Evolutionary conservation across 176 grass and related monocot species (phyloP), one percentile per base, ranked within the genome.

Genomic region (Microstegium vimineum): DNA sequence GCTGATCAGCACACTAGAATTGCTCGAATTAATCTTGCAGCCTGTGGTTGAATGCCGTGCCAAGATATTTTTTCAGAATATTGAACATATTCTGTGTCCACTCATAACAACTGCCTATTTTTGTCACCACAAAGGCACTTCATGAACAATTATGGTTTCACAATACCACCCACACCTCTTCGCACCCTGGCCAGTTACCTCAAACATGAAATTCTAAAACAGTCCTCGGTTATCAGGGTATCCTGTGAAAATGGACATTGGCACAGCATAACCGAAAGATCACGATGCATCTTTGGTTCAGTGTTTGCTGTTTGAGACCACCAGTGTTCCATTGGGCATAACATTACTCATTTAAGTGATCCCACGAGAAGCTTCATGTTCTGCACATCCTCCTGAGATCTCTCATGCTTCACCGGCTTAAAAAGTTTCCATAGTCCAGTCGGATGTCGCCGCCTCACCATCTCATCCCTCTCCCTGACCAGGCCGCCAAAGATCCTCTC

Each of bases 361-460:
- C 87, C 75, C 34, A 94, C 77, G 4, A 94, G 52, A 36, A 82
- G 38, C 18, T 85, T 93, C 88, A 98, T 98, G 73, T 93, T 86
- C 49, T 66, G 69, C 80, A 91, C 84, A 32, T 98, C 88, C 37
- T 98, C 82, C 46, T 79, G 0, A 17, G 86, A 83, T 20, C 23
- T 41, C 30, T 83, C 51, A 82, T 88, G 64, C 30, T 91, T 94
- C 0, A 26, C 17, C 0, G 95, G 90, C 28, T 69, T 98, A 87
- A 95, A 95, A 67, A 98, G 68, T 74, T 93, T 98, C 92, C 96
- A 98, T 15, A 98, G 36, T 8, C 87, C 90, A 1, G 79, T 74
- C 8, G 87, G 85, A 71, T 90, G 85, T 15, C 26, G 51, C 8
- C 30, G 80, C 62, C 66, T 91, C 82, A 51, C 71, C 64, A 69